Evolutionary conservation across 768 basidiomycete species (phyloP).

Genomic region (Mycena maculata): DNA sequence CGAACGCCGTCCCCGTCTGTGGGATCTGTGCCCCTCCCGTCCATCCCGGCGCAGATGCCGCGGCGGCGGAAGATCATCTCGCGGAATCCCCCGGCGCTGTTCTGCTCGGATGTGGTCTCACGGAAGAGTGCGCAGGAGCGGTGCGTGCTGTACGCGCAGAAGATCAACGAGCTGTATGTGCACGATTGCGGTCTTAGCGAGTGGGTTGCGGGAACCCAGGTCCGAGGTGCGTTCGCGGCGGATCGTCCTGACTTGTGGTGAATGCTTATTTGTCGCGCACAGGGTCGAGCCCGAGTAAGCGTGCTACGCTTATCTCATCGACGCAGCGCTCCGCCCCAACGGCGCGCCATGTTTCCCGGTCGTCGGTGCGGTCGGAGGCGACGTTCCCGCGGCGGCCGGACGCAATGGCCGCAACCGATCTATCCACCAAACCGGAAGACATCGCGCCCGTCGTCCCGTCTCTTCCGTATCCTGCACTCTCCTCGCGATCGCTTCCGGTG

Average conservation of each 20-base stretch:
- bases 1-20: conserved; percentile 41
- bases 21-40: conserved; percentile 51
- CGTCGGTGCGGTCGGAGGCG: conserved; percentile 78
- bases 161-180: conserved; percentile 84
- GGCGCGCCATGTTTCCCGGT: conserved; percentile 74
- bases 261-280: conserved; percentile 30
- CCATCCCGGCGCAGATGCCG: conserved; percentile 32
- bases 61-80: conserved; percentile 45
- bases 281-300: conserved; percentile 45
- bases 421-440: conserved; percentile 61
- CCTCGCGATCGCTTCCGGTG: conserved; percentile 11
- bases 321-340: conserved; percentile 60
- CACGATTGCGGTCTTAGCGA: conserved; percentile 81
- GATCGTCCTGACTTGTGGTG: neutral
- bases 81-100: conserved; percentile 73
- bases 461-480: conserved; percentile 73
- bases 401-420: conserved; percentile 81
- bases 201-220: conserved; percentile 73
- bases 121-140: conserved; percentile 73
- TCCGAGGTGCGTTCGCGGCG: conserved; percentile 63
- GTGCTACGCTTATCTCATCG: conserved; percentile 48
- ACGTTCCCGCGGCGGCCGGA: conserved; percentile 87
- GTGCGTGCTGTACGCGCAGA: conserved; percentile 77
- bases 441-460: conserved; percentile 66
- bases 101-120: conserved; percentile 70